These are phyloP conservation scores for Penicillium crystallinum DNA, from an alignment of 495 filamentous ascomycete genomes.

Conservation along the genomic window DNA sequence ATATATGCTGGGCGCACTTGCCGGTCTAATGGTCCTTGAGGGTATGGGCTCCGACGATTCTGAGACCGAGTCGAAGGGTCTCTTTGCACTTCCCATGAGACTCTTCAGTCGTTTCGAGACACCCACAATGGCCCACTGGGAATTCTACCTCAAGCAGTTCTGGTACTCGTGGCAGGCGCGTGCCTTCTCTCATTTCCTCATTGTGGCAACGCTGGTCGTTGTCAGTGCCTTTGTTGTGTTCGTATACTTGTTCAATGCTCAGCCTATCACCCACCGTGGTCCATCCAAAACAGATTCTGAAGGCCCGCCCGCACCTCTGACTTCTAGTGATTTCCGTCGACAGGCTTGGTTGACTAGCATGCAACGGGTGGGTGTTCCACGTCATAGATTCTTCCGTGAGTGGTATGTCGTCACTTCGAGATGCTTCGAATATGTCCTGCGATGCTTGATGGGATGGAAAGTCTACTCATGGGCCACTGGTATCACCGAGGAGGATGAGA, in stretches of 20 bases:
- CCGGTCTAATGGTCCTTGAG: slow-evolving; percentile 86
- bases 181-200: slow-evolving; percentile 41
- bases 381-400: slow-evolving; percentile 79
- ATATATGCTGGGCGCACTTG: slow-evolving; percentile 86
- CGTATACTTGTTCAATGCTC: slow-evolving; percentile 60
- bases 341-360: slow-evolving; percentile 94
- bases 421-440: slow-evolving; percentile 72
- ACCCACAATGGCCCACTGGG: slow-evolving; percentile 23
- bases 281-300: slow-evolving; percentile 20
- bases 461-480: slow-evolving; percentile 74
- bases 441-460: slow-evolving; percentile 69
- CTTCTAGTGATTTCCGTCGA: slow-evolving; percentile 77
- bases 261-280: slow-evolving; percentile 29
- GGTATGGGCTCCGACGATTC: slow-evolving; percentile 56
- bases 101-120: slow-evolving; percentile 36
- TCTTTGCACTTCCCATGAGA: slow-evolving; percentile 62
- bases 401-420: slow-evolving; percentile 74
- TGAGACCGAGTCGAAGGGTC: slow-evolving; percentile 61
- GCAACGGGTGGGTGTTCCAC: slow-evolving; percentile 90
- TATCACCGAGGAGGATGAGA: slow-evolving; percentile 78
- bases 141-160: slow-evolving; percentile 24
- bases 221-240: slow-evolving; percentile 64
- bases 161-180: slow-evolving; percentile 40
- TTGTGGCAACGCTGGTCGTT: slow-evolving; percentile 60
- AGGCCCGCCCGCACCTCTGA: slow-evolving; percentile 56